Evolutionary conservation across 75 land plant genomes (phyloP).

Genomic region (Picea glauca): DNA sequence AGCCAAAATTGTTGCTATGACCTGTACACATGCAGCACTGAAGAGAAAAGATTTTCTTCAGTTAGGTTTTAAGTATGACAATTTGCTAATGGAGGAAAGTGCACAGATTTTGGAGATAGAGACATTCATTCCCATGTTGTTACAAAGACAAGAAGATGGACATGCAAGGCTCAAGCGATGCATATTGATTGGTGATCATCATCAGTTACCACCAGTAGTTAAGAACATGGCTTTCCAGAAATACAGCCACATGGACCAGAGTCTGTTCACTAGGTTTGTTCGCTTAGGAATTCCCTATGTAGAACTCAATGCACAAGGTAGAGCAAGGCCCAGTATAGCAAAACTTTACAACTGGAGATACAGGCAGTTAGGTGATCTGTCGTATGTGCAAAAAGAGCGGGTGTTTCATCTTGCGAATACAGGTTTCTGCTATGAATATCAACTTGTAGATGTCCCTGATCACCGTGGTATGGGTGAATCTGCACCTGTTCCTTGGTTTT

Average conservation of each 20-base stretch:
- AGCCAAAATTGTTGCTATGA: slow-evolving; percentile 99
- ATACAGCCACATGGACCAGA: slow-evolving; percentile 99
- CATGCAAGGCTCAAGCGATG: slow-evolving; percentile 95
- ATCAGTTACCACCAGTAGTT: slow-evolving; percentile 99
- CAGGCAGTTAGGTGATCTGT: slow-evolving; percentile 86
- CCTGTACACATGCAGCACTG: slow-evolving; percentile 98
- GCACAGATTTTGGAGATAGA: slow-evolving; percentile 99
- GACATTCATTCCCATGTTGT: slow-evolving; percentile 96
- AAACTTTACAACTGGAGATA: slow-evolving; percentile 98
- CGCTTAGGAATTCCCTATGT: slow-evolving; percentile 95
- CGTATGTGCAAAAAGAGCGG: slow-evolving; percentile 57
- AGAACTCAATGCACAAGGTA: slow-evolving; percentile 99
- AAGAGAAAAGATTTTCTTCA: slow-evolving; percentile 94
- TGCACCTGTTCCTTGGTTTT: slow-evolving; percentile 93
- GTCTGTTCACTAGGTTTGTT: slow-evolving; percentile 95
- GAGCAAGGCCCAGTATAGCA: slow-evolving; percentile 96
- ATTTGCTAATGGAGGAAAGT: slow-evolving; percentile 98
- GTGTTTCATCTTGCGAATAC: slow-evolving; percentile 85
- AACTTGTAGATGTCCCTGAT: slow-evolving; percentile 93
- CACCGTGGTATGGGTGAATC: slow-evolving; percentile 84
- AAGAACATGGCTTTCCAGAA: slow-evolving; percentile 99
- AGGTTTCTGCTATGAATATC: slow-evolving; percentile 92
- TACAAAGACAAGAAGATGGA: slow-evolving; percentile 98
- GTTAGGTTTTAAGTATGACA: slow-evolving; percentile 94
- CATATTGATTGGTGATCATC: slow-evolving; percentile 98